A percentile compares a stretch with the other conserved stretches of the same genome.
phyloP scores from a whole-genome alignment of 228 moss, liverwort and hornwort species.

The Sphagnum fallax region DNA sequence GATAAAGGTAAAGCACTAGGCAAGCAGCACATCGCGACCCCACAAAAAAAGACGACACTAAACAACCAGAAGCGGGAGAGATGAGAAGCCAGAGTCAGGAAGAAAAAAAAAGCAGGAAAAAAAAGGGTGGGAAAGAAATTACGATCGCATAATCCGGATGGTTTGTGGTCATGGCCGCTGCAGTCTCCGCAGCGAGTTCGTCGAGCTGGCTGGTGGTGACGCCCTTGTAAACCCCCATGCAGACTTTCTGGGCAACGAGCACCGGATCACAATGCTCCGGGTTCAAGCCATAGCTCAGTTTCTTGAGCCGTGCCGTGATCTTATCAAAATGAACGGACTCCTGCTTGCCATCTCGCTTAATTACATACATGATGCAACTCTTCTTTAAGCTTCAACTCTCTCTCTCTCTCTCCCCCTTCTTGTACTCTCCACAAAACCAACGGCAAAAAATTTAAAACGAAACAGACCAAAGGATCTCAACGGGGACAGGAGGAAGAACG shows the following conservation, averaged over 20 bases:
- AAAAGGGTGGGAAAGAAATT: neutral
- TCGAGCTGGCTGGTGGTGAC: conserved; percentile 93
- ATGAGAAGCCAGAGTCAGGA: no score
- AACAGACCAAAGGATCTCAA: no score
- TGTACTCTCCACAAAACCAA: no score
- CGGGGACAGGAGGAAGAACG: no score
- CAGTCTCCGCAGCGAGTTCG: conserved; percentile 92
- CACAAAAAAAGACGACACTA: no score
- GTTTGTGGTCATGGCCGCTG: conserved; percentile 88
- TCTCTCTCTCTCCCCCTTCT: no score
- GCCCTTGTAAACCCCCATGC: conserved; percentile 87
- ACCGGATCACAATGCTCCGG: conserved; percentile 94
- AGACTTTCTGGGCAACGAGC: conserved; percentile 88
- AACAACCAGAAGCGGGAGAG: no score
- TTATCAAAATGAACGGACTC: conserved; percentile 95
- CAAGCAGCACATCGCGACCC: no score
- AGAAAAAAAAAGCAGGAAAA: neutral
- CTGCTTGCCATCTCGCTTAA: conserved; percentile 88
- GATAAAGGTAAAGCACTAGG: no score
- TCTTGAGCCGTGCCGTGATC: conserved; percentile 89
- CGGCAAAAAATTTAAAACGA: no score
- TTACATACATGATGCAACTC: conserved; percentile 58
- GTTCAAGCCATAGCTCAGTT: conserved; percentile 88
- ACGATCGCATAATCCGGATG: conserved; percentile 96
- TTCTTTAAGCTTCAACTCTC: no score